phyloP scores from a whole-genome alignment of 306 rosid species.

The Quercus glauca region DNA sequence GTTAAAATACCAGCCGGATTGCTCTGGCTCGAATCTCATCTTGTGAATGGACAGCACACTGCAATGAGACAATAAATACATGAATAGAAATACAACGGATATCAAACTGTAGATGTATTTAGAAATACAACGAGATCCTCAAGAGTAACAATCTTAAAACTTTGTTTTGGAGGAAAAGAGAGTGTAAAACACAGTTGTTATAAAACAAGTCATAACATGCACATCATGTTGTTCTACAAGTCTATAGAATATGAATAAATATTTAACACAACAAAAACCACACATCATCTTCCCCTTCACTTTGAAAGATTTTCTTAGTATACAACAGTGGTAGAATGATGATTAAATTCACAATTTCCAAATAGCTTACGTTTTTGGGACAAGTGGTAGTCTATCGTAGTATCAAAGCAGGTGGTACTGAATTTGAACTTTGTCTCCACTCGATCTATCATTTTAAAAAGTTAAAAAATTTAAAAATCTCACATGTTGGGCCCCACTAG shows the following conservation, averaged over 20 bases:
- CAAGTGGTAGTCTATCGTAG: too few relatives aligned
- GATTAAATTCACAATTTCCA: too few relatives aligned
- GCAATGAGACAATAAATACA: slow-evolving; percentile 34
- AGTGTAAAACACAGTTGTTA: background rate
- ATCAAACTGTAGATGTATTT: too few relatives aligned
- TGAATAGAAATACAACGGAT: slow-evolving; percentile 15
- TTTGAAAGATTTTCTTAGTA: too few relatives aligned
- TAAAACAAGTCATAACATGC: background rate
- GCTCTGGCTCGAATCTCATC: slow-evolving; percentile 96
- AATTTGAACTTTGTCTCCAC: too few relatives aligned
- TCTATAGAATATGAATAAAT: background rate
- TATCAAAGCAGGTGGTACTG: too few relatives aligned
- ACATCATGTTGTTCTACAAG: background rate
- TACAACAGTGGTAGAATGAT: too few relatives aligned
- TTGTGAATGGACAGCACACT: slow-evolving; percentile 94
- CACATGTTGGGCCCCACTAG: too few relatives aligned
- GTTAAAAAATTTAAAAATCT: too few relatives aligned
- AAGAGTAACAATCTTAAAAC: background rate
- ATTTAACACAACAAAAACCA: background rate
- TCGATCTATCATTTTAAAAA: too few relatives aligned
- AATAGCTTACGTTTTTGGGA: too few relatives aligned
- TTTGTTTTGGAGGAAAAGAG: background rate
- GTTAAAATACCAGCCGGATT: slow-evolving; percentile 81
- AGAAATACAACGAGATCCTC: background rate
- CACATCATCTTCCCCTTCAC: background rate